A percentile compares a stretch with the other conserved stretches of the same genome.
Conservation (phyloP, 208 protist species). For the Wallacemonas sp. region DNA sequence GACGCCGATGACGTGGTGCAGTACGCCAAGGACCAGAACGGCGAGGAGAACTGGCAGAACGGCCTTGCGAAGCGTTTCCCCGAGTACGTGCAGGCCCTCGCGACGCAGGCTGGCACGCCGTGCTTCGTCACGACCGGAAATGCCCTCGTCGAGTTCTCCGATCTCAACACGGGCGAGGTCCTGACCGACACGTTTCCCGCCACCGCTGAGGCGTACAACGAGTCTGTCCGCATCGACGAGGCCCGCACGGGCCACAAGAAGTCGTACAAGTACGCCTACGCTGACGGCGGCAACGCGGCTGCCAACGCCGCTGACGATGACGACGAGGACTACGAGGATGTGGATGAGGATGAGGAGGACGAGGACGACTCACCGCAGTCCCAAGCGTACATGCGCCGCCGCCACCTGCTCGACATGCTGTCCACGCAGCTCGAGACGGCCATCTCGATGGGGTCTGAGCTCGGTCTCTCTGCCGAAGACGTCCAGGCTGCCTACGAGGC, state of each 20-base stretch:
- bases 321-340: slow-evolving; percentile 20
- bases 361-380: slow-evolving; percentile 10
- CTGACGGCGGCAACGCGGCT: slow-evolving; percentile 15
- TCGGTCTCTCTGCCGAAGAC: slow-evolving; percentile 18
- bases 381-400: slow-evolving; percentile 13
- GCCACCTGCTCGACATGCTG: slow-evolving; percentile 25
- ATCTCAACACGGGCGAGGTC: slow-evolving; percentile 30
- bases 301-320: slow-evolving; percentile 16
- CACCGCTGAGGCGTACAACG: slow-evolving; percentile 28
- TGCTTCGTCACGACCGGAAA: slow-evolving; percentile 27
- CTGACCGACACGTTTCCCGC: slow-evolving; percentile 22
- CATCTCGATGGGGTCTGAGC: slow-evolving; percentile 19
- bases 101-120: slow-evolving; percentile 7
- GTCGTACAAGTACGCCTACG: background rate
- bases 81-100: slow-evolving; percentile 23
- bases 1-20: slow-evolving; percentile 21
- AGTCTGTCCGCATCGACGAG: slow-evolving; percentile 29
- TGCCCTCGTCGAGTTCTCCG: slow-evolving; percentile 27
- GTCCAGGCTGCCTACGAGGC: slow-evolving; percentile 13
- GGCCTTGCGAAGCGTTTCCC: slow-evolving; percentile 32
- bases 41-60: slow-evolving; percentile 22
- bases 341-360: slow-evolving; percentile 33
- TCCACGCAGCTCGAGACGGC: slow-evolving; percentile 27
- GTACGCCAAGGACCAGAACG: slow-evolving; percentile 22
- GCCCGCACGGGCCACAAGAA: slow-evolving; percentile 11